Conservation (phyloP, 2,329 filamentous ascomycete genomes). For the Ceratocystis smalleyi region DNA sequence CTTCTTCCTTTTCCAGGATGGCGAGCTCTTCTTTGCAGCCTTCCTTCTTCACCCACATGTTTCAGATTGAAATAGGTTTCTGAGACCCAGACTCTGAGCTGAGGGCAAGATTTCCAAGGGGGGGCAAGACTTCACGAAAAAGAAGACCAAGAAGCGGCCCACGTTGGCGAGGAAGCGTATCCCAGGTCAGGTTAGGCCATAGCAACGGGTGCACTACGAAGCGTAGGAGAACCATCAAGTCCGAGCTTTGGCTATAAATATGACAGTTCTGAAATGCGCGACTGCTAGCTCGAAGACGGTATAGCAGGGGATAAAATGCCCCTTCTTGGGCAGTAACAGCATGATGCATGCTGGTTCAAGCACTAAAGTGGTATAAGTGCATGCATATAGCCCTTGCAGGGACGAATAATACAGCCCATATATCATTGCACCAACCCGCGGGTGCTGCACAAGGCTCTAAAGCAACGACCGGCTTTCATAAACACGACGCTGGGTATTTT, state of each 20-base stretch:
- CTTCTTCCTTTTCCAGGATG: neutral
- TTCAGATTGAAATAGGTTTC: conserved; percentile 5
- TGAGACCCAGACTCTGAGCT: conserved; percentile 2
- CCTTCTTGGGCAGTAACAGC: neutral
- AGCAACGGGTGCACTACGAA: neutral
- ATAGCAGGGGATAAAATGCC: neutral
- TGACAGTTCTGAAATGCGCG: neutral
- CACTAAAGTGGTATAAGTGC: conserved; percentile 4
- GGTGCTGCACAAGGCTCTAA: conserved; percentile 2
- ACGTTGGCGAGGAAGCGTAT: too few relatives aligned
- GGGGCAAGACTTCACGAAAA: neutral
- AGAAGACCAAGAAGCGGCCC: too few relatives aligned
- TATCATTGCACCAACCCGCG: neutral
- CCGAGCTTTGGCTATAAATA: neutral
- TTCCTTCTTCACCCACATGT: neutral
- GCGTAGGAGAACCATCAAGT: neutral
- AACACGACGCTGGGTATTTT: neutral
- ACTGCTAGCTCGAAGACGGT: neutral
- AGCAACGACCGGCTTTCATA: conserved; percentile 5
- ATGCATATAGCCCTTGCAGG: conserved; percentile 4
- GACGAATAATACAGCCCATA: neutral
- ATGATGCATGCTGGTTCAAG: neutral
- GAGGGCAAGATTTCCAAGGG: neutral
- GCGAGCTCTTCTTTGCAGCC: neutral
- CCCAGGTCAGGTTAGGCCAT: neutral